Evolutionary conservation across 352 stramenopile species (phyloP).

Genomic region (Lagenidium giganteum): DNA sequence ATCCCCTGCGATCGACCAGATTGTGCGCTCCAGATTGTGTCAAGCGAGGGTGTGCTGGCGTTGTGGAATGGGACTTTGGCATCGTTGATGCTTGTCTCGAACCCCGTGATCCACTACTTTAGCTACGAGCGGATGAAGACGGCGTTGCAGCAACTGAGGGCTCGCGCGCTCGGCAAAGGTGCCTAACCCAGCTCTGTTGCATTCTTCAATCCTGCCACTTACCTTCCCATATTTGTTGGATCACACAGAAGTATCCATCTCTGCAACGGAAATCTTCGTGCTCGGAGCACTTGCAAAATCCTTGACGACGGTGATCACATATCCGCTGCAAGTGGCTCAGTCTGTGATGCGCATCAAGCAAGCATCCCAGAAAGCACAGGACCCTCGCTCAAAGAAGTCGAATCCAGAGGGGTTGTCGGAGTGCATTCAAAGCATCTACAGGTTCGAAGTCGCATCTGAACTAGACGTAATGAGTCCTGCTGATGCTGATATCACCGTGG

Average conservation of each 20-base stretch:
- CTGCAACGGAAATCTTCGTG: conserved; percentile 85
- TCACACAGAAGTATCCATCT: background rate
- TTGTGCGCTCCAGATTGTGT: conserved; percentile 47
- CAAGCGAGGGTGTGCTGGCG: conserved; percentile 71
- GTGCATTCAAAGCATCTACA: too few species aligned
- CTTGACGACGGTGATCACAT: conserved; percentile 90
- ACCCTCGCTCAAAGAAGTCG: too few species aligned
- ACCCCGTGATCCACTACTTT: conserved; percentile 95
- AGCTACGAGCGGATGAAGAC: conserved; percentile 92
- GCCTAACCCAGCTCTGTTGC: too few species aligned
- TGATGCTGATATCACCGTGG: background rate
- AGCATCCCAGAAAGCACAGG: too few species aligned
- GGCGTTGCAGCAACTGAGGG: conserved; percentile 37
- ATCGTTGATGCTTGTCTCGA: conserved; percentile 92
- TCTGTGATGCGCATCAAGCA: conserved; percentile 81
- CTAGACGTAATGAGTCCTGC: background rate
- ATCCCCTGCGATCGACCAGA: conserved; percentile 15
- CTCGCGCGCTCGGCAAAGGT: conserved; percentile 10
- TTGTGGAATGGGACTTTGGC: conserved; percentile 91
- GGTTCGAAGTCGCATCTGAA: background rate
- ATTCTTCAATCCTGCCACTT: too few species aligned
- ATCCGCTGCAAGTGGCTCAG: conserved; percentile 93
- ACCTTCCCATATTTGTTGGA: too few species aligned
- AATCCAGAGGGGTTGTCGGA: too few species aligned
- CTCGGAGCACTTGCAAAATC: conserved; percentile 90